A percentile compares a stretch with the other conserved stretches of the same genome.
These are phyloP conservation scores for Coniosporium apollinis DNA, from an alignment of 495 filamentous ascomycete genomes.

Conservation along the genomic window DNA sequence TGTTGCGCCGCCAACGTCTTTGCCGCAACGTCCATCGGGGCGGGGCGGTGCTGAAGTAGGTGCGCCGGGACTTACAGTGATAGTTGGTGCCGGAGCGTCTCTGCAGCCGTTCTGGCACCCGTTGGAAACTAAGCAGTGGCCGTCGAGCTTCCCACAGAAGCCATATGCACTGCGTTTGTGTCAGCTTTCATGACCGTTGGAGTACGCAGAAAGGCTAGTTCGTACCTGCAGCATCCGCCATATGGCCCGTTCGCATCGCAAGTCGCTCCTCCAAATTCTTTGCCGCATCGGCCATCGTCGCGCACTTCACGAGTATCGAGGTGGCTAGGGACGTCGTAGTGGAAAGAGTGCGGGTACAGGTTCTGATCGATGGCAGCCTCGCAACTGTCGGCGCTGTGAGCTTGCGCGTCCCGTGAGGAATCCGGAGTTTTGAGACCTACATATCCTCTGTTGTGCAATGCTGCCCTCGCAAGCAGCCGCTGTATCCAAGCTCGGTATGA, in stretches of 20 bases:
- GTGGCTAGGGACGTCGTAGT: constrained; percentile 8
- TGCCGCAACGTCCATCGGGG: constrained; percentile 21
- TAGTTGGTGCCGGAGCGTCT: neutral
- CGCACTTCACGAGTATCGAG: constrained; percentile 13
- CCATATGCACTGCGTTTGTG: no score
- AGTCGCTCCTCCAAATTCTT: constrained; percentile 14
- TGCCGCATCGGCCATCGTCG: constrained; percentile 23
- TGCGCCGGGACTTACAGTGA: neutral
- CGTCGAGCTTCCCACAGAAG: constrained; percentile 13
- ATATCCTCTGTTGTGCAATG: constrained; percentile 17
- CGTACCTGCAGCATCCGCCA: constrained; percentile 19
- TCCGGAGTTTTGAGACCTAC: constrained; percentile 10
- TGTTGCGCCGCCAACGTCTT: constrained; percentile 14
- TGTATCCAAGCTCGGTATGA: constrained; percentile 9
- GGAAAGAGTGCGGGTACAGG: constrained; percentile 12
- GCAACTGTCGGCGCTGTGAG: constrained; percentile 5
- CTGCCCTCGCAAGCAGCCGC: constrained; percentile 25
- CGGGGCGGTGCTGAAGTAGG: constrained; percentile 10
- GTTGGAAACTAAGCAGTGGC: constrained; percentile 10
- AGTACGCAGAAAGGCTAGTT: no score
- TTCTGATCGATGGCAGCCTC: constrained; percentile 9
- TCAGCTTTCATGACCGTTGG: no score
- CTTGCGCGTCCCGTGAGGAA: neutral
- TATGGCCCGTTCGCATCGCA: constrained; percentile 19
- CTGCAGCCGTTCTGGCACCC: constrained; percentile 16